phyloP scores from a whole-genome alignment of 768 basidiomycete genomes.

The Xerocomellus intermedius region DNA sequence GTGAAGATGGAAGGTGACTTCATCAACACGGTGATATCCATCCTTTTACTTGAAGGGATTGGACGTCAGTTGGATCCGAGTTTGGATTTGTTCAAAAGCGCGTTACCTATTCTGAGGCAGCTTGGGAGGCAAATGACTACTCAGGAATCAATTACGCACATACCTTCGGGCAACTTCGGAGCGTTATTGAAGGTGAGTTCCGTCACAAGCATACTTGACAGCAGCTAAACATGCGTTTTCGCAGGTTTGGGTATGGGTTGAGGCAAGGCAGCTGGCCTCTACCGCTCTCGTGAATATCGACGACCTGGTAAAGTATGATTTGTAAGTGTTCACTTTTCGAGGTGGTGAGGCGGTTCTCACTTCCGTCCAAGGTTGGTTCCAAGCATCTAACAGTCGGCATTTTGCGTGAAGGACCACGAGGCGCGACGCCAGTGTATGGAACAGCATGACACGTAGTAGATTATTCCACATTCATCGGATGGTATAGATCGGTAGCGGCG shows the following conservation, averaged over 20 bases:
- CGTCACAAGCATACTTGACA: background rate
- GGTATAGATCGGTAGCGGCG: no score
- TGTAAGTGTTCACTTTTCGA: slow-evolving; percentile 49
- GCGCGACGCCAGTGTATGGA: no score
- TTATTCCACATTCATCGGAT: slow-evolving; percentile 3
- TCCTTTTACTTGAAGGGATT: slow-evolving; percentile 92
- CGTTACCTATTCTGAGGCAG: slow-evolving; percentile 89
- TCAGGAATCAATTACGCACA: slow-evolving; percentile 56
- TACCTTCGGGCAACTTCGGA: slow-evolving; percentile 72
- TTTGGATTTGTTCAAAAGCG: slow-evolving; percentile 93
- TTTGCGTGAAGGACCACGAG: background rate
- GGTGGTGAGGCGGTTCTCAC: slow-evolving; percentile 12
- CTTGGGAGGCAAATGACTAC: slow-evolving; percentile 90
- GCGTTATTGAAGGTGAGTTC: slow-evolving; percentile 80
- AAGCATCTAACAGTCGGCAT: slow-evolving; percentile 35
- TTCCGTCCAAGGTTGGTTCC: slow-evolving; percentile 46
- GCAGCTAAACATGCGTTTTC: slow-evolving; percentile 3
- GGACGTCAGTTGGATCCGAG: slow-evolving; percentile 90
- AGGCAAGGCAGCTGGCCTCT: slow-evolving; percentile 85
- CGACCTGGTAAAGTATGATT: slow-evolving; percentile 82
- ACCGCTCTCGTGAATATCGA: slow-evolving; percentile 79
- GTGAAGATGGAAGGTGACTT: slow-evolving; percentile 99
- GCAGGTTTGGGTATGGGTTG: slow-evolving; percentile 90
- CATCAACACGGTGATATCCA: slow-evolving; percentile 95
- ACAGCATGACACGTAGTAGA: slow-evolving; percentile 16